Evolutionary conservation across 345 rosid species (phyloP), one percentile per base, ranked within the genome.

Genomic region (Brassica carinata): DNA sequence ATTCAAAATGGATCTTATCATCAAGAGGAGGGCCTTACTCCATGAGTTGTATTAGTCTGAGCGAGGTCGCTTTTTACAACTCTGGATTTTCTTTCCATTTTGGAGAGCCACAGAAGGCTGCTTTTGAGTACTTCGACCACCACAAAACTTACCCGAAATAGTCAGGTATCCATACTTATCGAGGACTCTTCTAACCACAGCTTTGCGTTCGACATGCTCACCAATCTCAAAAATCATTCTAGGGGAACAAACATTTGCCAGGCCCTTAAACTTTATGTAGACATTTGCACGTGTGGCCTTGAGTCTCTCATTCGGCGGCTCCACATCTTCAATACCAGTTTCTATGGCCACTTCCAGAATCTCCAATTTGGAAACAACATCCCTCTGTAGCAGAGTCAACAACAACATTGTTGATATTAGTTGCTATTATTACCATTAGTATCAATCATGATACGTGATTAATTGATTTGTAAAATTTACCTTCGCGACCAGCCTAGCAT

Each of bases 271-370:
- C 53, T 10, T 45, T 45, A 45, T 45, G 53, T 45, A 45, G 53
- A 45, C 53, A 45, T 45, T 3, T 55, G 64, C 64, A 71, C 8
- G 29, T 17, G 11, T 55, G 29, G 64, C 29, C 45, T 5, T 30
- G 29, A 57, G 51, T 57, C 31, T 55, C 64, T 15, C 48, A 70
- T 11, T 30, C 3, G 38, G 23, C 1, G 38, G 61, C 7, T 45
- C n/a, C n/a, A 45, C 5, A 13, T 30, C 29, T 34, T 36, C 51
- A 2, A 1, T 17, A 34, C n/a, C 2, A 34, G 69, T 66, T 34
- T 66, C 70, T 8, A 34, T 66, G 7, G 27, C 70, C 70, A 66
- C 70, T 66, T 17, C 36, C 29, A 66, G 2, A 36, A 66, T 66
- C 70, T 36, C 8, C 51, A 66, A 34, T 13, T 34, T 2, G n/a